Evolutionary conservation across 768 basidiomycete species (phyloP), one percentile per base, ranked within the genome.

Genomic region (Strobilomyces confusus): DNA sequence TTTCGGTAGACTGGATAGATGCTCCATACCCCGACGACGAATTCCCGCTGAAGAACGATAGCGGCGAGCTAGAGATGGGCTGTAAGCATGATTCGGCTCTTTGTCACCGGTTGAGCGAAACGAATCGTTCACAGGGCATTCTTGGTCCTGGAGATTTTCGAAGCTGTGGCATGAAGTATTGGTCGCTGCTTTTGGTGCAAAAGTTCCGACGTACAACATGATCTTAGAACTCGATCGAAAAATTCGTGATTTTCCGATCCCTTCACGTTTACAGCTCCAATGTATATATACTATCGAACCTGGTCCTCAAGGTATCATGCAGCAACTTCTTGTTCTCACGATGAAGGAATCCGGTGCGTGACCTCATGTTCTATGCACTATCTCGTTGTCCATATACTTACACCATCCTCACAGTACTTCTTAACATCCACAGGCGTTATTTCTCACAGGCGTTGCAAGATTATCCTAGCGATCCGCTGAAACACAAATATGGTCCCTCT

Each of bases 391-490:
- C 17, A 22, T 20, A 15, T 20, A 20, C 49, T 51, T 22, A 51
- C 52, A 38, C 33, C 40, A 3, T 22, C 15, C 32, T 0, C n/a
- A 19, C 52, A 86, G 86, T 78, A 0, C 72, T 87, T 32, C 69
- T 88, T 29, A 81, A 81, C 58, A 72, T 89, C 15, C 87, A 88
- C 61, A 75, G 86, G 26, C 74, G 80, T 15, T 87, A 86, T 64
- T 84, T 88, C 60, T 81, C 81, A 2, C 82, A 82, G 59, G 84
- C 85, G 0, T 66, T 89, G 19, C 78, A 80, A 47, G 86, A 87
- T 42, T 72, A 73, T 45, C 81, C 83, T 1, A 59, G 68, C 9
- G 82, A 87, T 50, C 71, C 82, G 3, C 71, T 83, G 44, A 75
- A 75, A 51, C 86, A 89, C 60, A 77, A 73, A 59, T 88, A 82